Conservation (phyloP, 164 flowering plant species). For the Vitis riparia region DNA sequence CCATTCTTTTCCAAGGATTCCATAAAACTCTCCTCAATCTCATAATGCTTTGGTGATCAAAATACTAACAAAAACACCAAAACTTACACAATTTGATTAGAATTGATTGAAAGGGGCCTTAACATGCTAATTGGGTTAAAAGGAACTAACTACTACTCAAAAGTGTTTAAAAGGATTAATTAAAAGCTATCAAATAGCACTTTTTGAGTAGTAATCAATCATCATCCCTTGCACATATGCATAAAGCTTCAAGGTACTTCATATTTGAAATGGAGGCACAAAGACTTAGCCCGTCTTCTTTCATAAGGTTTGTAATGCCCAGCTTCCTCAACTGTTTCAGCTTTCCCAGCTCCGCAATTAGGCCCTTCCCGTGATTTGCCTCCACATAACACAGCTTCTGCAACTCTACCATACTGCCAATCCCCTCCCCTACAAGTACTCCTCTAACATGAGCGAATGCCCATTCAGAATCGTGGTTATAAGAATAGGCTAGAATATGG, state of each 20-base stretch:
- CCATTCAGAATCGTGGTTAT: rapidly evolving
- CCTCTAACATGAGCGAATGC: rapidly evolving
- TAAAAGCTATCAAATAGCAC: too few species aligned
- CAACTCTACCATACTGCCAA: not conserved
- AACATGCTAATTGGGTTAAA: too few species aligned
- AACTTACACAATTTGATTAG: too few species aligned
- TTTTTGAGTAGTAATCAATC: too few species aligned
- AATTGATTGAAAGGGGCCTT: too few species aligned
- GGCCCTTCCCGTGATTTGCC: not conserved
- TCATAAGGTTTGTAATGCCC: slow-evolving; percentile 6
- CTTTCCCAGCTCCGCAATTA: slow-evolving; percentile 1
- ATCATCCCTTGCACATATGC: too few species aligned
- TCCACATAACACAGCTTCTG: slow-evolving; percentile 12
- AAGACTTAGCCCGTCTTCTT: not conserved
- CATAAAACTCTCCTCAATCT: too few species aligned
- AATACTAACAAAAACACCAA: too few species aligned
- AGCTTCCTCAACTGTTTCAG: not conserved
- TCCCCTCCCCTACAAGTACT: not conserved
- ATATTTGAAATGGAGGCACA: slow-evolving; percentile 14
- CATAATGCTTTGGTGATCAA: too few species aligned
- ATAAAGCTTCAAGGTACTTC: slow-evolving; percentile 9
- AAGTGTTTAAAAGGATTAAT: too few species aligned
- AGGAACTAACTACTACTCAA: too few species aligned
- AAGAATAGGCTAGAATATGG: not conserved
- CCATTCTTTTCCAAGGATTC: too few species aligned